Base-by-base conservation (phyloP, 495 filamentous ascomycete genomes). In the Trichoderma reesei region DNA sequence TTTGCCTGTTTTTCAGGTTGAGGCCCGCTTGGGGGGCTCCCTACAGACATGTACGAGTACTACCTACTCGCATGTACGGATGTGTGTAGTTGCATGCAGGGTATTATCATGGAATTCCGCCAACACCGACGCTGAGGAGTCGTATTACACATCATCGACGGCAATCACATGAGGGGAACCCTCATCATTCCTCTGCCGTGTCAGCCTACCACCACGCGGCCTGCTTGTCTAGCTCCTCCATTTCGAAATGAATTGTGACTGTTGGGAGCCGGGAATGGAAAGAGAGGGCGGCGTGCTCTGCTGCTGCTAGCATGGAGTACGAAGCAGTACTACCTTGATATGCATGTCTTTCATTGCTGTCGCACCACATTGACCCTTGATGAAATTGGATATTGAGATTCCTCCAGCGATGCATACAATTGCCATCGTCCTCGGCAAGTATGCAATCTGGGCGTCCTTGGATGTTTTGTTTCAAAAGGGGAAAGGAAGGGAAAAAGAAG, bases 391-490 rank as follows among this genome's bases (percentile, higher is more conserved):
- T 31, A 5, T 16, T 18, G 42, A 46, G 42, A 46, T 46, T 18
- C 42, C 42, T 14, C 1, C 42, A 5, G 9, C 14, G 26, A 56
- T 33, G 11, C 3, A n/a, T 33, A 33, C 3, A n/a, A 56, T 1
- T 36, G 11, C 9, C 3, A 10, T n/a, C 10, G 26, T 16, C 51
- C 9, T 31, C 8, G 20, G 14, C 26, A 56, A 34, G 51, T 20
- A 56, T 31, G 51, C 16, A 54, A 34, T 13, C 8, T 56, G 18
- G 11, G 3, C 9, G 10, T 56, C 5, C 13, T 9, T 46, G 5
- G 26, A 18, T 54, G 26, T 56, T 14, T 56, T 56, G 51, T 56
- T 56, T 56, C 51, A 34, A 56, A 56, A 26, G 51, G 51, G 31
- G 34, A 56, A 56, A 46, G 42, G 14, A 56, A 56, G 31, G 31